These are phyloP conservation scores for Mortierella sp. DNA, from an alignment of 371 early-diverging fungal species.

Conservation along the genomic window DNA sequence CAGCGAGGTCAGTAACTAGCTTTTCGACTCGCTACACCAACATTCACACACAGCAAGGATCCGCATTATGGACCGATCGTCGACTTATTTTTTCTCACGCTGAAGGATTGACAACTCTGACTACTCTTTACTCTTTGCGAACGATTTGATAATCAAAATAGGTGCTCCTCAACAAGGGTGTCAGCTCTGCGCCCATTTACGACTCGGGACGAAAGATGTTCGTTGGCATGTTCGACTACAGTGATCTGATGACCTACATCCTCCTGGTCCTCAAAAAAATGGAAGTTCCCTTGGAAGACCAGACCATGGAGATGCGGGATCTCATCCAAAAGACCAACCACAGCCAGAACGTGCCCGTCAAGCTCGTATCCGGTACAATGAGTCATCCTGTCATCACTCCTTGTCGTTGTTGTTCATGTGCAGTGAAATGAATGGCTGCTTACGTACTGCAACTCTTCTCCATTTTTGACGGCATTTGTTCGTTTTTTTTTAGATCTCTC, in stretches of 20 bases:
- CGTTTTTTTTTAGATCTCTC: slow-evolving; percentile 71
- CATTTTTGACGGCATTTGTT: background rate
- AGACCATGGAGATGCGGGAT: slow-evolving; percentile 69
- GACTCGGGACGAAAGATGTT: slow-evolving; percentile 64
- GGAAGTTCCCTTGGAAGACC: slow-evolving; percentile 50
- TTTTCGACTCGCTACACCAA: background rate
- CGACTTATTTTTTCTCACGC: background rate
- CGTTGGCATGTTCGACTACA: slow-evolving; percentile 91
- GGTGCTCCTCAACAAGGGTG: slow-evolving; percentile 41
- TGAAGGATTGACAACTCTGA: background rate
- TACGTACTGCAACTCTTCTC: background rate
- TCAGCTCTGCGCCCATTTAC: slow-evolving; percentile 78
- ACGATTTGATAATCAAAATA: background rate
- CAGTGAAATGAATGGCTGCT: background rate
- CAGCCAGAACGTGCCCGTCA: slow-evolving; percentile 75
- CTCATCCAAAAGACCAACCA: slow-evolving; percentile 68
- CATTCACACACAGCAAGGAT: background rate
- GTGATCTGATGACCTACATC: slow-evolving; percentile 79
- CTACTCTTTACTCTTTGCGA: too few relatives aligned
- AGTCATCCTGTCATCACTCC: background rate
- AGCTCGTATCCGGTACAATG: slow-evolving; percentile 63
- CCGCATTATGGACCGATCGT: background rate
- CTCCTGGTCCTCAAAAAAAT: slow-evolving; percentile 63
- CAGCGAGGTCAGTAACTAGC: slow-evolving; percentile 42
- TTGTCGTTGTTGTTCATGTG: background rate